These are phyloP conservation scores for Pisolithus marmoratus DNA, from an alignment of 768 basidiomycete genomes.

Conservation along the genomic window DNA sequence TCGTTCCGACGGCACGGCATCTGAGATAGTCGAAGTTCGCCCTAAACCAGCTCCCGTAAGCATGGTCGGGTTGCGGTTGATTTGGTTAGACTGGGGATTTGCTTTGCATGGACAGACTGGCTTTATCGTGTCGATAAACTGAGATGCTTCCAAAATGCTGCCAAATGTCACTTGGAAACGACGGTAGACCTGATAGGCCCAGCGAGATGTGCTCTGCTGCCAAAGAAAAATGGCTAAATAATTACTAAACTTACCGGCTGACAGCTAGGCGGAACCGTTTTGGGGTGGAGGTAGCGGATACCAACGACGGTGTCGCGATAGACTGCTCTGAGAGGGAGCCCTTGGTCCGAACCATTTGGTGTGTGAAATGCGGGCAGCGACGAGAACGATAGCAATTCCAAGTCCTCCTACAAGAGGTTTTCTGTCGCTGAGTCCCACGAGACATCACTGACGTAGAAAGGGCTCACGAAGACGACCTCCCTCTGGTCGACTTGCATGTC, in stretches of 20 bases:
- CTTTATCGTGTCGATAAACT: constrained; percentile 59
- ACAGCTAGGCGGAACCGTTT: constrained; percentile 22
- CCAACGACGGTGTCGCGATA: constrained; percentile 71
- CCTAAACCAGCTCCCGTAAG: constrained; percentile 8
- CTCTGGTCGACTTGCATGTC: constrained; percentile 38
- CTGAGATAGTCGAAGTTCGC: constrained; percentile 11
- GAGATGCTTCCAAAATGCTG: constrained; percentile 39
- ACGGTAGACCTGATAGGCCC: constrained; percentile 49
- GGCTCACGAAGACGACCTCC: constrained; percentile 65
- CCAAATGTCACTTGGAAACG: constrained; percentile 74
- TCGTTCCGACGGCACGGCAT: background rate
- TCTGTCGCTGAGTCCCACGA: too few relatives aligned
- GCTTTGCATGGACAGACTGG: constrained; percentile 72
- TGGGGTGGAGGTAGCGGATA: constrained; percentile 63
- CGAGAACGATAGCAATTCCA: constrained; percentile 70
- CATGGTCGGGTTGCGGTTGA: constrained; percentile 14
- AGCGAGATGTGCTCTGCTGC: background rate
- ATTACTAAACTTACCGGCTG: constrained; percentile 24
- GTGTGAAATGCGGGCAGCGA: constrained; percentile 30
- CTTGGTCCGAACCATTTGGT: constrained; percentile 37
- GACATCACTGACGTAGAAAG: background rate
- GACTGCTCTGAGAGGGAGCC: constrained; percentile 74
- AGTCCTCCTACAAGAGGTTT: constrained; percentile 51
- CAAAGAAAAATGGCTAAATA: background rate
- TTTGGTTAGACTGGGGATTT: constrained; percentile 33